phyloP scores from a whole-genome alignment of 2,329 filamentous ascomycete genomes.

The Pseudopithomyces chartarum region DNA sequence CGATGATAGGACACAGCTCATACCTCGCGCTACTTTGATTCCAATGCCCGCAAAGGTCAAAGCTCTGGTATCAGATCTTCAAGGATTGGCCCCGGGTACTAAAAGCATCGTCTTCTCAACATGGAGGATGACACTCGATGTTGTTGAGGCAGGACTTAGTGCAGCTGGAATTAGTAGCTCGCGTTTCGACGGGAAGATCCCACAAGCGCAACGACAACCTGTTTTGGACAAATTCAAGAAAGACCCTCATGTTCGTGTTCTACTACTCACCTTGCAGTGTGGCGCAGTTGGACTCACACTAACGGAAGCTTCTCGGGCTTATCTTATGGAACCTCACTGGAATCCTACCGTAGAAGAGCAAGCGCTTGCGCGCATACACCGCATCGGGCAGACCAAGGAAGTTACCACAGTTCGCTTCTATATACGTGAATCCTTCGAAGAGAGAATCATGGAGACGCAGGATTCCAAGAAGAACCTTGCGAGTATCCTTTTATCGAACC shows the following conservation, averaged over 20 bases:
- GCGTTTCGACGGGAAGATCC: constrained; percentile 56
- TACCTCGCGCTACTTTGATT: neutral
- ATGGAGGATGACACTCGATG: constrained; percentile 56
- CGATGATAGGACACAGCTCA: neutral
- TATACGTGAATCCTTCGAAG: constrained; percentile 47
- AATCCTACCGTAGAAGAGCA: constrained; percentile 54
- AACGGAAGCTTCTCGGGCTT: constrained; percentile 54
- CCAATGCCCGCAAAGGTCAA: constrained; percentile 36
- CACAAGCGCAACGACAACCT: constrained; percentile 48
- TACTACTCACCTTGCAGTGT: constrained; percentile 56
- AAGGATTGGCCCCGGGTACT: constrained; percentile 20
- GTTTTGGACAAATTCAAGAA: constrained; percentile 50
- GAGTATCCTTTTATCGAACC: constrained; percentile 15
- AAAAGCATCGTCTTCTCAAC: constrained; percentile 59
- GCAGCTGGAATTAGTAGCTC: constrained; percentile 41
- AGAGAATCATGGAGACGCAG: constrained; percentile 26
- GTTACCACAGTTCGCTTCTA: constrained; percentile 48
- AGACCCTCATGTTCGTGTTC: constrained; percentile 47
- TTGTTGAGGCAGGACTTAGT: constrained; percentile 50
- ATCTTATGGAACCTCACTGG: constrained; percentile 59
- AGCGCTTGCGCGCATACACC: constrained; percentile 43
- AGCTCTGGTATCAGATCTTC: constrained; percentile 41
- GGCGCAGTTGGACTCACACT: constrained; percentile 59
- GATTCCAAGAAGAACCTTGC: constrained; percentile 25
- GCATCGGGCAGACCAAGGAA: constrained; percentile 23